These are phyloP conservation scores for Nakazawaea ambrosiae DNA, from an alignment of 805 yeast genomes.

Conservation along the genomic window DNA sequence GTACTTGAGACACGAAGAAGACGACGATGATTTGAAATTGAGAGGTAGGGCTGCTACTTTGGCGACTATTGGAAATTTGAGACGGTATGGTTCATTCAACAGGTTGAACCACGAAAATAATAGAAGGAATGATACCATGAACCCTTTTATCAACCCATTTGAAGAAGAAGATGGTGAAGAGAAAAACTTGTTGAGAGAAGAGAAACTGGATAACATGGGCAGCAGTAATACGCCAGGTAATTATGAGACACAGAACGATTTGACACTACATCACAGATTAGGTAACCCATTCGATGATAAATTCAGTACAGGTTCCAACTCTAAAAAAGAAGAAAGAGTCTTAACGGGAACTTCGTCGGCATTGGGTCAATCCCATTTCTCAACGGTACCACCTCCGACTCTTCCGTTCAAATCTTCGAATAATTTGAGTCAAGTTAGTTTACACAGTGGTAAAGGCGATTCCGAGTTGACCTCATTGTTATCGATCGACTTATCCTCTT, in stretches of 20 bases:
- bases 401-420: background rate
- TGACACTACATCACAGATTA: too few species aligned
- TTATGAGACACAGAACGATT: too few species aligned
- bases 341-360: conserved; percentile 5
- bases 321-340: conserved; percentile 1
- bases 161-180: too few species aligned
- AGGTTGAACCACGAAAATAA: too few species aligned
- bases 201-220: too few species aligned
- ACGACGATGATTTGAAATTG: background rate
- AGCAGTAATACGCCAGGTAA: too few species aligned
- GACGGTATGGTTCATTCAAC: background rate
- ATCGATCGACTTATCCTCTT: conserved; percentile 5
- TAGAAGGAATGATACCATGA: too few species aligned
- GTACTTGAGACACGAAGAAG: conserved; percentile 4
- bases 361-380: background rate
- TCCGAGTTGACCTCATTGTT: conserved; percentile 5
- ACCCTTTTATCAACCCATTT: background rate
- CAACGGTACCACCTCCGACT: background rate
- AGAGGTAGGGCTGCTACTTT: background rate
- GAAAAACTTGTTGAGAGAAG: too few species aligned
- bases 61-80: background rate
- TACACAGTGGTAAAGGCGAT: background rate
- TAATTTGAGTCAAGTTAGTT: conserved; percentile 2
- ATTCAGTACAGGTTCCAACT: too few species aligned
- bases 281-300: too few species aligned